phyloP scores from a whole-genome alignment of 495 filamentous ascomycete genomes.

The Penicillium ucsense region DNA sequence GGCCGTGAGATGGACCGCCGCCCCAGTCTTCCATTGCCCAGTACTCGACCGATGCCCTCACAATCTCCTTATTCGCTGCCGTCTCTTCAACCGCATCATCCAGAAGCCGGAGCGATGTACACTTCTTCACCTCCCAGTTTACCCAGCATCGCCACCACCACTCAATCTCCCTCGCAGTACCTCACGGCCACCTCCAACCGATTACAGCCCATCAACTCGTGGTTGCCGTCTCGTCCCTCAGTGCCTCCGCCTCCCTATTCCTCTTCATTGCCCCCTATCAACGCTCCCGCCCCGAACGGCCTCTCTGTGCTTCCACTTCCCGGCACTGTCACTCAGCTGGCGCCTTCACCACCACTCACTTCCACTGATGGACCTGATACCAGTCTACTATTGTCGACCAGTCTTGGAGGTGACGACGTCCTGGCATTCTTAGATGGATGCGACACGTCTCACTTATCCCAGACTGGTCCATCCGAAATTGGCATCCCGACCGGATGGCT shows the following conservation, averaged over 20 bases:
- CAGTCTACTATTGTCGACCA: conserved; percentile 21
- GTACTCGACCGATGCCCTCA: conserved; percentile 26
- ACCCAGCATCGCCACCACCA: conserved; percentile 24
- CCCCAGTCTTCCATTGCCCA: conserved; percentile 35
- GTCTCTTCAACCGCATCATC: conserved; percentile 33
- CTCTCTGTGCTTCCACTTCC: conserved; percentile 28
- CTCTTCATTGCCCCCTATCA: conserved; percentile 34
- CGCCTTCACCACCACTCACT: conserved; percentile 29
- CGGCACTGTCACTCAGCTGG: conserved; percentile 23
- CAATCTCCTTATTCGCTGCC: conserved; percentile 34
- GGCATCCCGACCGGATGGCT: conserved; percentile 33
- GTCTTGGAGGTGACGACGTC: conserved; percentile 39
- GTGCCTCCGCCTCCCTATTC: conserved; percentile 30
- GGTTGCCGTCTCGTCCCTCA: conserved; percentile 28
- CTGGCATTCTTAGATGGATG: conserved; percentile 38
- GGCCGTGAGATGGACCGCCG: conserved; percentile 32
- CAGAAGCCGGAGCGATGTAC: conserved; percentile 24
- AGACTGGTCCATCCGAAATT: conserved; percentile 23
- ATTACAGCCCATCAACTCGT: conserved; percentile 34
- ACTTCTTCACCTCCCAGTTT: conserved; percentile 29
- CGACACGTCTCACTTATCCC: conserved; percentile 28
- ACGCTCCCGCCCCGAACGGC: conserved; percentile 19
- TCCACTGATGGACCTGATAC: conserved; percentile 22
- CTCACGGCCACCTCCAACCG: conserved; percentile 24
- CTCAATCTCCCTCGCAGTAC: conserved; percentile 27